Evolutionary conservation across 495 filamentous ascomycete genomes (phyloP).

Genomic region (Ramalina peruviana): DNA sequence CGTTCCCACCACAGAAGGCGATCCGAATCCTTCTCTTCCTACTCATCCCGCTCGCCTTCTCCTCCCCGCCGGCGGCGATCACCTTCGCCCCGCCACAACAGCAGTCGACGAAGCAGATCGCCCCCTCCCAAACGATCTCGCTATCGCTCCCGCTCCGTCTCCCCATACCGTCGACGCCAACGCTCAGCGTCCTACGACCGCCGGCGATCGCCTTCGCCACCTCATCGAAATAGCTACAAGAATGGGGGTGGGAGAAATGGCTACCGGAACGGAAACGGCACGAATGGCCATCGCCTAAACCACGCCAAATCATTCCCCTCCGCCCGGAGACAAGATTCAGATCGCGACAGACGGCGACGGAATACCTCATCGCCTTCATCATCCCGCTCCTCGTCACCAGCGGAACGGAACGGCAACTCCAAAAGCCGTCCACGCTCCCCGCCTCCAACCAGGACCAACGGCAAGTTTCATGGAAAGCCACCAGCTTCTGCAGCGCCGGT

Average conservation of each 20-base stretch:
- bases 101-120: conserved; percentile 13
- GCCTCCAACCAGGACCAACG: conserved; percentile 7
- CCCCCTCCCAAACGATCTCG: conserved; percentile 11
- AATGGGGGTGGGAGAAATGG: neutral
- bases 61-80: conserved; percentile 12
- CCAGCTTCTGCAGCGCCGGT: conserved; percentile 15
- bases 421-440: conserved; percentile 1
- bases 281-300: conserved; percentile 19
- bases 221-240: conserved; percentile 21
- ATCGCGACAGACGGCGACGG: conserved; percentile 17
- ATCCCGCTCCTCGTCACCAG: conserved; percentile 18
- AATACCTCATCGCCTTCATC: conserved; percentile 8
- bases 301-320: conserved; percentile 14
- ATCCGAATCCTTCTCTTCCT: conserved; percentile 11
- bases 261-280: neutral
- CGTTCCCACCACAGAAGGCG: conserved; percentile 15
- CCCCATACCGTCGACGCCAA: conserved; percentile 12
- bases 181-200: conserved; percentile 1
- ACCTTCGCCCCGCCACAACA: conserved; percentile 6
- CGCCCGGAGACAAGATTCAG: conserved; percentile 8
- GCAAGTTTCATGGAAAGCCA: neutral
- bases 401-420: neutral
- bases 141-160: conserved; percentile 8
- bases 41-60: conserved; percentile 23
- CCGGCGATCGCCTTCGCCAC: conserved; percentile 9